These are phyloP conservation scores for Ogataea salicorniae DNA, from an alignment of 805 yeast species.

Conservation along the genomic window DNA sequence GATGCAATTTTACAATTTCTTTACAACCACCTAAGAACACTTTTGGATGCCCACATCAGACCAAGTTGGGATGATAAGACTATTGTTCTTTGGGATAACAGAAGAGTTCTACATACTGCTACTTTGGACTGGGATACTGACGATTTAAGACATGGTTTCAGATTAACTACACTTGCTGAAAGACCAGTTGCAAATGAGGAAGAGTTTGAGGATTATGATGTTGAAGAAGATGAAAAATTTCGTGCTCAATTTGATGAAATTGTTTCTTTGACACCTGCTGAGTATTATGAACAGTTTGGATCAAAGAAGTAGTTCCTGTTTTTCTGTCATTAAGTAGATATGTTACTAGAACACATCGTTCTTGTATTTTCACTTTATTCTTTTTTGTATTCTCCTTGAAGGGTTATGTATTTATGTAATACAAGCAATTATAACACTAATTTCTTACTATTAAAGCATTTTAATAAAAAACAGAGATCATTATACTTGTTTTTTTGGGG, in stretches of 20 bases:
- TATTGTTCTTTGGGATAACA: conserved; percentile 71
- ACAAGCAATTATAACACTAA: no score
- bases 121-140: conserved; percentile 61
- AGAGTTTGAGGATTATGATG: conserved; percentile 20
- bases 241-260: background rate
- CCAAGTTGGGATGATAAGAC: conserved; percentile 62
- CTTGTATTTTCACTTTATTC: no score
- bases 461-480: no score
- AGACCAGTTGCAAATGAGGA: conserved; percentile 39
- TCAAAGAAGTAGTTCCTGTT: background rate
- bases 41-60: conserved; percentile 55
- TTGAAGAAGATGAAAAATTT: conserved; percentile 11
- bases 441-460: no score
- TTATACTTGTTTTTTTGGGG: no score
- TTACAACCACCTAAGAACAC: conserved; percentile 41
- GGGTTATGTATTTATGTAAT: no score
- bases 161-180: conserved; percentile 67
- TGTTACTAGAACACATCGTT: no score
- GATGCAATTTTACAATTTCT: conserved; percentile 52
- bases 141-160: conserved; percentile 59
- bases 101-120: conserved; percentile 60
- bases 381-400: no score
- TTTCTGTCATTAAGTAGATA: no score
- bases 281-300: conserved; percentile 2
- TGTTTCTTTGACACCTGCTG: conserved; percentile 27